Evolutionary conservation across 345 rosid species (phyloP).

Genomic region (Salix arbutifolia): DNA sequence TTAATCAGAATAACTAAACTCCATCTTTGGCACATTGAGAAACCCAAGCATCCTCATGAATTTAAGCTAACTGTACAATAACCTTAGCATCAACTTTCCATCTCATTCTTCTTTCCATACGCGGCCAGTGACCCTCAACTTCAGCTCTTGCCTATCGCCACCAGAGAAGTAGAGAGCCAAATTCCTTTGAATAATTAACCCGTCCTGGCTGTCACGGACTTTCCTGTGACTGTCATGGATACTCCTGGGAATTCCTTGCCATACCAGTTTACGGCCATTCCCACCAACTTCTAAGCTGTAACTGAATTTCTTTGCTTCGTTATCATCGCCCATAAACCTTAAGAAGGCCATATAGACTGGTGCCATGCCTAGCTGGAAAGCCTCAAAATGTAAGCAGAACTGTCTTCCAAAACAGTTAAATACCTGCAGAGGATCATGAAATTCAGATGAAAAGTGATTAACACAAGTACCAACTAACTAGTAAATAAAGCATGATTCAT

Average conservation of each 20-base stretch:
- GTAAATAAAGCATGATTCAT: neutral
- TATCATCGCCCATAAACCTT: slow-evolving; percentile 90
- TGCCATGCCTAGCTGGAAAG: slow-evolving; percentile 73
- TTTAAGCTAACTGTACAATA: slow-evolving; percentile 23
- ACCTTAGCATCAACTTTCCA: neutral
- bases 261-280: slow-evolving; percentile 60
- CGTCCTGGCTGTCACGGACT: slow-evolving; percentile 85
- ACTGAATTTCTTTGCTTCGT: slow-evolving; percentile 74
- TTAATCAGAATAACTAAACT: slow-evolving; percentile 6
- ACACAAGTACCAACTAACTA: neutral
- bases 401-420: slow-evolving; percentile 91
- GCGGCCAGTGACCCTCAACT: slow-evolving; percentile 74
- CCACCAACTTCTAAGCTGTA: slow-evolving; percentile 85
- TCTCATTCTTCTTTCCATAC: slow-evolving; percentile 81
- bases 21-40: slow-evolving; percentile 9
- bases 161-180: slow-evolving; percentile 83
- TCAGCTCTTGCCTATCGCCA: slow-evolving; percentile 77
- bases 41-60: neutral
- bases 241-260: slow-evolving; percentile 90
- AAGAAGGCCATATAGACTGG: slow-evolving; percentile 90
- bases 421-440: slow-evolving; percentile 37
- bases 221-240: slow-evolving; percentile 82
- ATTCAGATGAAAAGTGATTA: neutral
- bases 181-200: slow-evolving; percentile 72
- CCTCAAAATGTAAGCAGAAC: slow-evolving; percentile 94